A percentile compares a stretch with the other conserved stretches of the same genome.
Conservation (phyloP, 2,329 filamentous ascomycete genomes). For the Domatiomyces catenatus region DNA sequence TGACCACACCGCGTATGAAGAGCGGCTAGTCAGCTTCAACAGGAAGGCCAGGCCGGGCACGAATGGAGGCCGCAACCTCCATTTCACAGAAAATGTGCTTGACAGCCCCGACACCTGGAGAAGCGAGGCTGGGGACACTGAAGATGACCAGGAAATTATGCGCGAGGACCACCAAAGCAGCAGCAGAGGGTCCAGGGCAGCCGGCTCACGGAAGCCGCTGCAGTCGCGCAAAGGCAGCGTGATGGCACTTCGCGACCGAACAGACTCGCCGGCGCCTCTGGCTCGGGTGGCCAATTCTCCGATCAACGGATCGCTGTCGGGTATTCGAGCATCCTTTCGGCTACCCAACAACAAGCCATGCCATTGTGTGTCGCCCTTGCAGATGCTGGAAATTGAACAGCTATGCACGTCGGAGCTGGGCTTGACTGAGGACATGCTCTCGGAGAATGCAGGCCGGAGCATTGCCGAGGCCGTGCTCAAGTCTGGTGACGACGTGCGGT, state of each 20-base stretch:
- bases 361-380: constrained; percentile 50
- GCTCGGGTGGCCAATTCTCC: constrained; percentile 24
- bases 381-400: constrained; percentile 86
- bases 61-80: constrained; percentile 72
- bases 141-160: constrained; percentile 22
- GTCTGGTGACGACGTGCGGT: constrained; percentile 33
- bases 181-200: constrained; percentile 31
- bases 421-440: constrained; percentile 75
- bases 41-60: constrained; percentile 50
- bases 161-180: constrained; percentile 29
- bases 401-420: constrained; percentile 77
- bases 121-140: constrained; percentile 54
- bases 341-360: constrained; percentile 42
- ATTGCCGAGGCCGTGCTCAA: constrained; percentile 70
- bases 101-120: constrained; percentile 51
- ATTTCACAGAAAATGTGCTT: constrained; percentile 82
- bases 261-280: constrained; percentile 14
- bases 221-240: constrained; percentile 30
- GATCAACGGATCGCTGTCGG: constrained; percentile 22
- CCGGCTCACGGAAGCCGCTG: constrained; percentile 24
- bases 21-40: constrained; percentile 83
- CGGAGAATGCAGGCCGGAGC: constrained; percentile 77
- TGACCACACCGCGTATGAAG: constrained; percentile 75
- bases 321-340: constrained; percentile 28
- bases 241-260: constrained; percentile 20